A percentile compares a stretch with the other conserved stretches of the same genome.
These are phyloP conservation scores for Cajanus cajan DNA, from an alignment of 306 rosid species.

Conservation along the genomic window DNA sequence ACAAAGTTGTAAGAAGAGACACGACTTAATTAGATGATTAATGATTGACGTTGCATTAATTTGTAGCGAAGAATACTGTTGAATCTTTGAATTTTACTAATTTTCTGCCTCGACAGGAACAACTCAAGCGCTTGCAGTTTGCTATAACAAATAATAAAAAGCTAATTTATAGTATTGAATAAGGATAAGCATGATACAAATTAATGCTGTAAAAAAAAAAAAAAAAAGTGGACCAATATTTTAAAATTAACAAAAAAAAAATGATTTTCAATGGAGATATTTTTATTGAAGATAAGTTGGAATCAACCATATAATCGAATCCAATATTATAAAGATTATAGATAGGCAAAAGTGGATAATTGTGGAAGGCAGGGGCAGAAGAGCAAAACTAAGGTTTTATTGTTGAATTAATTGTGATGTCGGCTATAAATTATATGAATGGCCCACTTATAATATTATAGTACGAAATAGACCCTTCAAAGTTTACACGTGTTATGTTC, in stretches of 20 bases:
- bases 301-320: neutral
- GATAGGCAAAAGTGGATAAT: neutral
- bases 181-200: neutral
- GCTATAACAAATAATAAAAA: too few relatives aligned
- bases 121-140: too few relatives aligned
- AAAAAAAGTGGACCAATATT: neutral
- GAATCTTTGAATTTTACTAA: too few relatives aligned
- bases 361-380: neutral
- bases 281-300: too few relatives aligned
- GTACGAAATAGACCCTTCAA: constrained; percentile 9
- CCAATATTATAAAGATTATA: neutral
- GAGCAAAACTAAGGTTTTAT: neutral
- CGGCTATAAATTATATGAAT: constrained; percentile 36
- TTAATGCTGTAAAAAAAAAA: neutral
- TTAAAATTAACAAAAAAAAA: too few relatives aligned
- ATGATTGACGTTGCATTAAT: too few relatives aligned
- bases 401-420: constrained; percentile 24
- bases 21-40: too few relatives aligned
- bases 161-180: too few relatives aligned
- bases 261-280: too few relatives aligned
- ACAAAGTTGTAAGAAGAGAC: too few relatives aligned
- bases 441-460: constrained; percentile 18
- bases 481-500: constrained; percentile 38
- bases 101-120: too few relatives aligned
- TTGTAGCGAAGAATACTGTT: too few relatives aligned